Conservation (phyloP, 805 yeast genomes). For the Ogataea haglerorum region DNA sequence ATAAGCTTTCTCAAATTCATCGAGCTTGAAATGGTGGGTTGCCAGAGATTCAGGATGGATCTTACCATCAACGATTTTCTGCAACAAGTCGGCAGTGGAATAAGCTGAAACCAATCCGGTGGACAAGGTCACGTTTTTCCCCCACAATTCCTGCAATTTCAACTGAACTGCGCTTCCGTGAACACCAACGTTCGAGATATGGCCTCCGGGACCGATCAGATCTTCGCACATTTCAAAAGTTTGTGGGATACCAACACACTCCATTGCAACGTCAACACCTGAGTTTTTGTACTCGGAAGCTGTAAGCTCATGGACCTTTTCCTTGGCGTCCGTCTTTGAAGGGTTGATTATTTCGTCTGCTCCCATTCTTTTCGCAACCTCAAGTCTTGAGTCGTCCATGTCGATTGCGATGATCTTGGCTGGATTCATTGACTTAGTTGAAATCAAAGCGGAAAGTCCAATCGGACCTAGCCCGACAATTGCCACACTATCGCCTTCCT, state of each 20-base stretch:
- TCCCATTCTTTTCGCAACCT: slow-evolving; percentile 55
- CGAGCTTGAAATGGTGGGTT: slow-evolving; percentile 55
- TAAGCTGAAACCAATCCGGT: slow-evolving; percentile 51
- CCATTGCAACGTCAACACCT: slow-evolving; percentile 60
- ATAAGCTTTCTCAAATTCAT: slow-evolving; percentile 57
- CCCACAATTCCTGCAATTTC: slow-evolving; percentile 44
- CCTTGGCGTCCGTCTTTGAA: slow-evolving; percentile 39
- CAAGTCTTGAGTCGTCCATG: slow-evolving; percentile 54
- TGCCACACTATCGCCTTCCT: slow-evolving; percentile 56
- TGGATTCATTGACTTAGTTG: slow-evolving; percentile 55
- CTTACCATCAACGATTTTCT: slow-evolving; percentile 34
- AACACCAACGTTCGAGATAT: slow-evolving; percentile 63
- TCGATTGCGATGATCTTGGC: slow-evolving; percentile 54
- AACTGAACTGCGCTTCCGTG: slow-evolving; percentile 43
- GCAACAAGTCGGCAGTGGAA: slow-evolving; percentile 38
- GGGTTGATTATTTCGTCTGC: slow-evolving; percentile 59
- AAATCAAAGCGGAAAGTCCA: slow-evolving; percentile 59
- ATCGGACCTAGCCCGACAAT: slow-evolving; percentile 70
- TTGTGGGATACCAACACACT: slow-evolving; percentile 63
- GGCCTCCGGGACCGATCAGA: slow-evolving; percentile 55
- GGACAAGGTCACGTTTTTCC: slow-evolving; percentile 40
- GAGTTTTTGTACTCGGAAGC: slow-evolving; percentile 33
- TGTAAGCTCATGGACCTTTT: slow-evolving; percentile 34
- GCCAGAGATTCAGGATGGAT: slow-evolving; percentile 51
- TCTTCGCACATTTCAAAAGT: slow-evolving; percentile 59